Percentiles rank a stretch among this genome's conserved stretches.
phyloP scores from a whole-genome alignment of 129 eudicot species.

The Centaurea solstitialis region DNA sequence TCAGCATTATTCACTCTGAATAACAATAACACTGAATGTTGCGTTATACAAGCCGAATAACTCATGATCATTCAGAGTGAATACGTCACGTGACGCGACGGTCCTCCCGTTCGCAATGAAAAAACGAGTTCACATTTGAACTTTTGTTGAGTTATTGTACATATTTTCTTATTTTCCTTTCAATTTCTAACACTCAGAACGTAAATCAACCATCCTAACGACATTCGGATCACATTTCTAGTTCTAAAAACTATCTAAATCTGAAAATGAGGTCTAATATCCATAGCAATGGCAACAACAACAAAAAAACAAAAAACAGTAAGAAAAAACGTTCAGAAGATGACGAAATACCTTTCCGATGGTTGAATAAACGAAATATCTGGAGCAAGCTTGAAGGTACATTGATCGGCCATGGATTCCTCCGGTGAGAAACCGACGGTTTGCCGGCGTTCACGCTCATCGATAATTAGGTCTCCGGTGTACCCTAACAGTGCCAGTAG shows the following conservation, averaged over 20 bases:
- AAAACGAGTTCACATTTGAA: too few relatives aligned
- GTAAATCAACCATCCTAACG: background rate
- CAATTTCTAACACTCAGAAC: background rate
- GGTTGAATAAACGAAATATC: slow-evolving; percentile 70
- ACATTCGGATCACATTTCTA: background rate
- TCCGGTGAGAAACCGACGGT: slow-evolving; percentile 47
- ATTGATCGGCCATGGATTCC: slow-evolving; percentile 49
- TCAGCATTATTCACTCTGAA: too few relatives aligned
- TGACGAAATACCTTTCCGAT: slow-evolving; percentile 55
- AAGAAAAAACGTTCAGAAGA: background rate
- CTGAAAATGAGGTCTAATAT: background rate
- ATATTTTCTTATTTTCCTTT: background rate
- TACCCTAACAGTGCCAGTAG: slow-evolving; percentile 77
- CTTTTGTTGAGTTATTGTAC: background rate
- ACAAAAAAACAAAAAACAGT: background rate
- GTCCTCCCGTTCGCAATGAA: too few relatives aligned
- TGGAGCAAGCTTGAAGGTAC: slow-evolving; percentile 83
- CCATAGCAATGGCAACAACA: background rate
- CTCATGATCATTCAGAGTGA: too few relatives aligned
- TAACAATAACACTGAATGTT: too few relatives aligned
- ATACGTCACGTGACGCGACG: too few relatives aligned
- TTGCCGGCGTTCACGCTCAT: slow-evolving; percentile 57
- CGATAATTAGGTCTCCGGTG: slow-evolving; percentile 93
- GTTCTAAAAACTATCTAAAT: background rate
- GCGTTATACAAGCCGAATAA: too few relatives aligned